A percentile compares a stretch with the other conserved stretches of the same genome.
phyloP scores from a whole-genome alignment of 805 yeast species.

The Candida maris region DNA sequence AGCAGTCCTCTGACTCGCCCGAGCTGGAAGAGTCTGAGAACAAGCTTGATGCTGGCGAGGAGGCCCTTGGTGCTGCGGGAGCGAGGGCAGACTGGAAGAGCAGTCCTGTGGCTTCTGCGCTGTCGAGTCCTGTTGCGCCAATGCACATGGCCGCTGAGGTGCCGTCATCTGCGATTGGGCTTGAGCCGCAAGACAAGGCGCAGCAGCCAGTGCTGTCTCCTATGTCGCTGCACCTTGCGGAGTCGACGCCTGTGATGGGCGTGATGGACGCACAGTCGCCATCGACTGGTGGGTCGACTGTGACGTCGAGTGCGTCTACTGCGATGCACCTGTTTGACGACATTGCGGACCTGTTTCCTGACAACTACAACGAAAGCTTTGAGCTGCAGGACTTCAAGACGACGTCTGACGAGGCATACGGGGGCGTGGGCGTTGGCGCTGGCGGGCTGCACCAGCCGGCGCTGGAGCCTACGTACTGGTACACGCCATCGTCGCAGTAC shows the following conservation, averaged over 20 bases:
- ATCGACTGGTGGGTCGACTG: constrained; percentile 5
- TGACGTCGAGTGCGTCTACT: constrained; percentile 3
- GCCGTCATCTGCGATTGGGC: not conserved
- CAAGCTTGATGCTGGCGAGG: not conserved
- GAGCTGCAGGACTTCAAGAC: not conserved
- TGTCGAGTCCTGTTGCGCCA: not conserved
- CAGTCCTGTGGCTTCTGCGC: not conserved
- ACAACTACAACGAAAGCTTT: not conserved
- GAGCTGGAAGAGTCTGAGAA: not conserved
- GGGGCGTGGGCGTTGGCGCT: too few species aligned
- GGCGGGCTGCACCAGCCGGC: not conserved
- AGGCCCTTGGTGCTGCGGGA: not conserved
- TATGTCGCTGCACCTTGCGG: not conserved
- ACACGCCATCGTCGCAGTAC: constrained; percentile 18
- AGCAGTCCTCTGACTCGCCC: not conserved
- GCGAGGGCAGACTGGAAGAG: not conserved
- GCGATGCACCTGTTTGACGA: constrained; percentile 17
- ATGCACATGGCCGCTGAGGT: too few species aligned
- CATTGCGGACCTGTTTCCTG: constrained; percentile 9
- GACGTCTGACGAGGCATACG: not conserved
- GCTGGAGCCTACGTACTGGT: constrained; percentile 6
- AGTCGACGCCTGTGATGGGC: not conserved
- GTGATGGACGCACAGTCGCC: not conserved
- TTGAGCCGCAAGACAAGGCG: not conserved
- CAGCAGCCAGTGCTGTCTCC: constrained; percentile 1